phyloP scores from a whole-genome alignment of 106 monocot species.

The Posidonia australis region DNA sequence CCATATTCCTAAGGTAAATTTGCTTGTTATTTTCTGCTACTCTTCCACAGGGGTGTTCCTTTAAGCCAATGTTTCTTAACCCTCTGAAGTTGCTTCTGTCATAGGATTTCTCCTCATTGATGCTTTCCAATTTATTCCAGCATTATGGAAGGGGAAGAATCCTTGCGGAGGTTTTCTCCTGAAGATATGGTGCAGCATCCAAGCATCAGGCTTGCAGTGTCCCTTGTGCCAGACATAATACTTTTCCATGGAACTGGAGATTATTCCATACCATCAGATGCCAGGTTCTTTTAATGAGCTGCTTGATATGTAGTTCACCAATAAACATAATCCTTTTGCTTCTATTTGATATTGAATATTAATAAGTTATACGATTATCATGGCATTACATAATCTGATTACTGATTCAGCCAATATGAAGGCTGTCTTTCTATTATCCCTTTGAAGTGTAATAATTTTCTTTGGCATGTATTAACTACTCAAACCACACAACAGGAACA shows the following conservation, averaged over 20 bases:
- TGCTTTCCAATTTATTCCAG: constrained; percentile 27
- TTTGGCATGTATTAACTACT: too few relatives aligned
- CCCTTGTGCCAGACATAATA: constrained; percentile 53
- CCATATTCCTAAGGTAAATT: constrained; percentile 84
- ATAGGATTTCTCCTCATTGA: constrained; percentile 1
- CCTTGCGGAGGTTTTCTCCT: constrained; percentile 71
- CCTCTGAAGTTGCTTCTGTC: constrained; percentile 1
- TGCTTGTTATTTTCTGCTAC: not conserved
- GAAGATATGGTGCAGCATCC: constrained; percentile 54
- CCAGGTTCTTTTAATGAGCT: constrained; percentile 42
- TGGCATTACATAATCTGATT: too few relatives aligned
- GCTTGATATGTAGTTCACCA: not conserved
- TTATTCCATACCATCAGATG: constrained; percentile 78
- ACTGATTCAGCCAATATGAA: too few relatives aligned
- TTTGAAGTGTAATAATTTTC: too few relatives aligned
- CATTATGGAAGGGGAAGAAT: constrained; percentile 97
- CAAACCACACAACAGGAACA: too few relatives aligned
- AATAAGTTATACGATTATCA: too few relatives aligned
- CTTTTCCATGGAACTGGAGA: constrained; percentile 88
- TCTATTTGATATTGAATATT: too few relatives aligned
- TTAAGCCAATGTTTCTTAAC: not conserved
- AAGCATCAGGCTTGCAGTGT: constrained; percentile 31
- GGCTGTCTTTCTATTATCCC: too few relatives aligned
- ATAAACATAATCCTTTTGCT: not conserved
- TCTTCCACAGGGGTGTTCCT: not conserved